These are phyloP conservation scores for Aureobasidium mangrovei DNA, from an alignment of 2,329 filamentous ascomycete species.

Conservation along the genomic window DNA sequence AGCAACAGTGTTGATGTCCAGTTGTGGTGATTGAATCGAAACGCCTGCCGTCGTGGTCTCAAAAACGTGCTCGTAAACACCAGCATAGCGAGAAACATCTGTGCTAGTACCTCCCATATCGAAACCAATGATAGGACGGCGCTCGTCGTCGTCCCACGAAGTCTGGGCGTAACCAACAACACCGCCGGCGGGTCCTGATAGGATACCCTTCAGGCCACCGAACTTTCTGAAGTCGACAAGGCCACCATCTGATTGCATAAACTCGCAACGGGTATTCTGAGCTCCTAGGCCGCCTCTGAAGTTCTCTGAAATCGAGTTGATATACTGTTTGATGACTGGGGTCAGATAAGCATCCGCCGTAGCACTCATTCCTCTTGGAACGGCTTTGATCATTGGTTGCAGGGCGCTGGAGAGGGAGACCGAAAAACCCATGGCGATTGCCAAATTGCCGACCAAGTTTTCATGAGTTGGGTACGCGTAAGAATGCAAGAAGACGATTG, in stretches of 20 bases:
- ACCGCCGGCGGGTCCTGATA: slow-evolving; percentile 30
- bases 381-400: slow-evolving; percentile 19
- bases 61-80: slow-evolving; percentile 25
- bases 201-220: slow-evolving; percentile 25
- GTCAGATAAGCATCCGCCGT: slow-evolving; percentile 18
- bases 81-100: slow-evolving; percentile 28
- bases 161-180: slow-evolving; percentile 28
- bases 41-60: slow-evolving; percentile 28
- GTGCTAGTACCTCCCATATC: slow-evolving; percentile 26
- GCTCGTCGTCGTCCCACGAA: slow-evolving; percentile 42
- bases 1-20: slow-evolving; percentile 30
- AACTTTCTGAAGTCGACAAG: slow-evolving; percentile 24
- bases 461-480: slow-evolving; percentile 29
- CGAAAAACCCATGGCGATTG: slow-evolving; percentile 24
- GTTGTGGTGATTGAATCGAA: slow-evolving; percentile 25
- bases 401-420: slow-evolving; percentile 24
- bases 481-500: slow-evolving; percentile 28
- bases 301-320: slow-evolving; percentile 16
- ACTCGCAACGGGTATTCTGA: slow-evolving; percentile 25
- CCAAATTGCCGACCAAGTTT: slow-evolving; percentile 22
- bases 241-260: slow-evolving; percentile 30
- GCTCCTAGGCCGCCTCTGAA: slow-evolving; percentile 17
- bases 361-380: slow-evolving; percentile 17
- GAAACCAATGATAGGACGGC: slow-evolving; percentile 38
- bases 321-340: slow-evolving; percentile 16